Evolutionary conservation across 2,329 filamentous ascomycete genomes (phyloP).

Genomic region (Aspergillus japonicus): DNA sequence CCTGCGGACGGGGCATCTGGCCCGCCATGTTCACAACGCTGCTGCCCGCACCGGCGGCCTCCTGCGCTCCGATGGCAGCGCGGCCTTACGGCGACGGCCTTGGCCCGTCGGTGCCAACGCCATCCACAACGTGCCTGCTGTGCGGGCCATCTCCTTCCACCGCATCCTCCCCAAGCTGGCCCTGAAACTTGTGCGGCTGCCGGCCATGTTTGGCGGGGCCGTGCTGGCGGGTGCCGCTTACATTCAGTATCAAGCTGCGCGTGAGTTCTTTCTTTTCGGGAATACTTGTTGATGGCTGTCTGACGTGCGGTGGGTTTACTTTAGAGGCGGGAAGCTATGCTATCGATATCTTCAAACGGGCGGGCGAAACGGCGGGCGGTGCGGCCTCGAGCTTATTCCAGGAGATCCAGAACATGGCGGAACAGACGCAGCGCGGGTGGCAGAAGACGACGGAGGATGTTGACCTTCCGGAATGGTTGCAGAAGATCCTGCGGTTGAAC

Average conservation of each 20-base stretch:
- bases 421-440: constrained; percentile 79
- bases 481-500: constrained; percentile 65
- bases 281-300: not conserved
- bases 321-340: constrained; percentile 73
- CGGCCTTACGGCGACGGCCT: constrained; percentile 62
- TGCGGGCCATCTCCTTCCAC: constrained; percentile 66
- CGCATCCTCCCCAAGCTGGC: constrained; percentile 77
- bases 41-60: constrained; percentile 66
- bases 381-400: constrained; percentile 70
- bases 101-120: constrained; percentile 76
- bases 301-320: not conserved
- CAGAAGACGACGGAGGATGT: constrained; percentile 76
- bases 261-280: constrained; percentile 52
- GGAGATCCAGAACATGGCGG: constrained; percentile 70
- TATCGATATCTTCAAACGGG: constrained; percentile 70
- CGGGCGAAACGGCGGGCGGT: constrained; percentile 67
- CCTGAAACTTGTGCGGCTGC: constrained; percentile 83
- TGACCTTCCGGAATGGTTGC: constrained; percentile 74
- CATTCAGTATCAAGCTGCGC: constrained; percentile 91
- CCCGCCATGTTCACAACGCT: constrained; percentile 63
- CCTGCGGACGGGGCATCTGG: constrained; percentile 59
- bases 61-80: constrained; percentile 63
- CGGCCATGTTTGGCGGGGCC: constrained; percentile 86
- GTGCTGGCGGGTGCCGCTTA: constrained; percentile 86
- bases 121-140: constrained; percentile 74